These are phyloP conservation scores for Plasmodium reichenowi DNA, from an alignment of 169 alveolate species.

Conservation along the genomic window DNA sequence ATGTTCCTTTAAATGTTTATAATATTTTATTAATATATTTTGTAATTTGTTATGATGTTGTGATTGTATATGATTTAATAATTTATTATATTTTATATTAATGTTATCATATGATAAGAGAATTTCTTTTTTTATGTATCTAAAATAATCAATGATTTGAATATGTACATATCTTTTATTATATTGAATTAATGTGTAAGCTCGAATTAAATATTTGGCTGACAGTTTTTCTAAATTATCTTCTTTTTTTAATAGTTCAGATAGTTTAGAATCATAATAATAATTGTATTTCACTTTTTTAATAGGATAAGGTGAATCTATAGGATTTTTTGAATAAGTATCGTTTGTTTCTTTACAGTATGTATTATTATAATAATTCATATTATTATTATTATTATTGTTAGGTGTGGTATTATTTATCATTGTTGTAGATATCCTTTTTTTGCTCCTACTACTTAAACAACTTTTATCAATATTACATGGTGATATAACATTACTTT, in stretches of 20 bases:
- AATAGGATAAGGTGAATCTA: slow-evolving; percentile 61
- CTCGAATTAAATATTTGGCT: slow-evolving; percentile 71
- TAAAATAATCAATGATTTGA: slow-evolving; percentile 69
- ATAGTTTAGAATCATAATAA: slow-evolving; percentile 51
- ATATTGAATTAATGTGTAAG: slow-evolving; percentile 74
- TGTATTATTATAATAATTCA: too few species aligned
- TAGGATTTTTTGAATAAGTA: slow-evolving; percentile 8
- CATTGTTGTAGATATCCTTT: slow-evolving; percentile 48
- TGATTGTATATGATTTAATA: slow-evolving; percentile 40
- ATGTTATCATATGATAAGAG: slow-evolving; percentile 19
- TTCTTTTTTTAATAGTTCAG: slow-evolving; percentile 48
- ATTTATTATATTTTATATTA: slow-evolving; percentile 32
- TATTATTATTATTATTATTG: too few species aligned
- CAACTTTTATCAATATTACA: slow-evolving; percentile 28
- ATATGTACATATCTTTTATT: slow-evolving; percentile 65
- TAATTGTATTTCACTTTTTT: slow-evolving; percentile 48
- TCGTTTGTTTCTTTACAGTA: background rate
- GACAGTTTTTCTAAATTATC: slow-evolving; percentile 66
- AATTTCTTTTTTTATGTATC: slow-evolving; percentile 60
- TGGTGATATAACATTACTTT: background rate
- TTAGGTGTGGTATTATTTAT: background rate
- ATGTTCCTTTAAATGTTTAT: slow-evolving; percentile 6
- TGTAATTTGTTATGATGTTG: slow-evolving; percentile 40
- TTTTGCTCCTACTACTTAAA: slow-evolving; percentile 37
- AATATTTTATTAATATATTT: slow-evolving; percentile 20